Evolutionary conservation across 371 early-diverging fungal genomes (phyloP), one percentile per base, ranked within the genome.

Genomic region (Syncephalastrum contaminatum): DNA sequence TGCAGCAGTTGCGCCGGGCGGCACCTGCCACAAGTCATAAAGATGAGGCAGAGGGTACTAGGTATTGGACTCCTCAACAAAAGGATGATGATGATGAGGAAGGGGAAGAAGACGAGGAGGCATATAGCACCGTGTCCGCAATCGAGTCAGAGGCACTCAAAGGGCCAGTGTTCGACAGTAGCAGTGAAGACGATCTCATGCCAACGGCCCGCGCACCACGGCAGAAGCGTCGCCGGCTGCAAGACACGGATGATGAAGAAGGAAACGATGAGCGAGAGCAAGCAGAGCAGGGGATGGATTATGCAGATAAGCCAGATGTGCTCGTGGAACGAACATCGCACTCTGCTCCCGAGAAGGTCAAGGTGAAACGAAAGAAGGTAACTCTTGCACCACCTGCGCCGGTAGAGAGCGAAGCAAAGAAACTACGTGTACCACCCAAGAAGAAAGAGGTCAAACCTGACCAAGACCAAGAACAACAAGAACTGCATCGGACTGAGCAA

Each of bases 1-100:
- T 84, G 47, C 72, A 73, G 30, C 67, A 74, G 48, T 62, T 84
- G n/a, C 76, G 72, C 14, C 68, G 71, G 51, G 64, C 72, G 19
- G 63, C 70, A 15, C 57, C 66, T 3, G 68, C 12, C 36, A 30
- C 12, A 30, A 10, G 36, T 1, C 36, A 12, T 8, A 30, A 10
- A 8, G 36, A 30, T 5, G 36, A 30, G 10, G 36, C 36, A 0
- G 36, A 30, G 10, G 2, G 10, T 30, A 30, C 2, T 2, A 30
- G 36, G 36, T 10, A 10, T 2, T 30, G 36, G 36, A 30, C 8
- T 8, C 36, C 10, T 5, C 36, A 30, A 10, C 36, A 66, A 18
- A 60, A 62, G 4, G 67, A 69, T 2, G 70, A 64, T 19, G 64
- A 61, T 15, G 69, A 20, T 16, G 47, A 48, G 36, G 21, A 59